A percentile compares a stretch with the other conserved stretches of the same genome.
Evolutionary conservation across 2,329 filamentous ascomycete species (phyloP).

Genomic region (Fusarium multiceps): DNA sequence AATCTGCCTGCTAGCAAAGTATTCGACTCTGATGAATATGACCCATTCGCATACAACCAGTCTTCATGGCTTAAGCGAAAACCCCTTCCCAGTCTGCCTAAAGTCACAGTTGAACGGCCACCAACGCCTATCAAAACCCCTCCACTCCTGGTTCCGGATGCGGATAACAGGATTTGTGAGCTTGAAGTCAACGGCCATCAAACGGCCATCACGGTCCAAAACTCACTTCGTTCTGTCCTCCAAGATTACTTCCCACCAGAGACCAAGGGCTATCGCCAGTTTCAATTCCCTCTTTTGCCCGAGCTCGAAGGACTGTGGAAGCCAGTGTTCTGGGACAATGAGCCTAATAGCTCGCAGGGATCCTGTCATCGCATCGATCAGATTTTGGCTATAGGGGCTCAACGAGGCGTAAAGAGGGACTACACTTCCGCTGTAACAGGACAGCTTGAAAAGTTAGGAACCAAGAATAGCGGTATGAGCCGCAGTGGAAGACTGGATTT

Average conservation of each 20-base stretch:
- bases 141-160: slow-evolving; percentile 48
- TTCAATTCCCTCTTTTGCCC: slow-evolving; percentile 59
- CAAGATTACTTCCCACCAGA: slow-evolving; percentile 62
- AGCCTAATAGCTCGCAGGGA: slow-evolving; percentile 45
- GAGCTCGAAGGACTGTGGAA: slow-evolving; percentile 65
- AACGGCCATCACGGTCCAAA: slow-evolving; percentile 66
- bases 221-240: slow-evolving; percentile 65
- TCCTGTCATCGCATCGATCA: slow-evolving; percentile 62
- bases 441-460: slow-evolving; percentile 66
- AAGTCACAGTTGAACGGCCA: slow-evolving; percentile 49
- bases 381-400: slow-evolving; percentile 69
- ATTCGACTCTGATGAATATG: slow-evolving; percentile 54
- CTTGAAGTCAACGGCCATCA: slow-evolving; percentile 56
- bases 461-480: slow-evolving; percentile 60
- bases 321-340: slow-evolving; percentile 59
- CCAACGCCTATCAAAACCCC: slow-evolving; percentile 60
- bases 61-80: slow-evolving; percentile 43
- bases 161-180: slow-evolving; percentile 58
- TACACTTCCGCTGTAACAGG: slow-evolving; percentile 61
- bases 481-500: slow-evolving; percentile 69
- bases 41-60: slow-evolving; percentile 57
- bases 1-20: slow-evolving; percentile 21
- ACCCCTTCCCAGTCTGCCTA: slow-evolving; percentile 30
- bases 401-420: slow-evolving; percentile 63
- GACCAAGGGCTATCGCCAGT: slow-evolving; percentile 60